Conservation (phyloP, 495 filamentous ascomycete genomes). For the Astrocystis sublimbata region DNA sequence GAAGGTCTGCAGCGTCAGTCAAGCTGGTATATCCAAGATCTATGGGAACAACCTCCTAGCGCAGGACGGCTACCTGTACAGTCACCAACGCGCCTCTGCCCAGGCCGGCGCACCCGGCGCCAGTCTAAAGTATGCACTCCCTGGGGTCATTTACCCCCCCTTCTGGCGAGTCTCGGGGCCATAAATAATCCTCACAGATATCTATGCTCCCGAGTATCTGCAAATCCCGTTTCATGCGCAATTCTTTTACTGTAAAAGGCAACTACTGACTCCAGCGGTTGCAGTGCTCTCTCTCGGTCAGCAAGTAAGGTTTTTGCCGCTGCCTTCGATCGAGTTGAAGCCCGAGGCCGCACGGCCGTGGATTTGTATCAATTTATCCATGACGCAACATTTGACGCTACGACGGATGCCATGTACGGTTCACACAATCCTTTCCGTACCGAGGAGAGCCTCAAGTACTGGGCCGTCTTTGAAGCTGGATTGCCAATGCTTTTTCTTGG, state of each 20-base stretch:
- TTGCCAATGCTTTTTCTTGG: neutral
- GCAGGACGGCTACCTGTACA: constrained; percentile 6
- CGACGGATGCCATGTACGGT: neutral
- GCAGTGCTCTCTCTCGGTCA: neutral
- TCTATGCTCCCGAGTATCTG: too few relatives aligned
- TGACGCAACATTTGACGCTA: neutral
- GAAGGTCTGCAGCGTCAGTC: constrained; percentile 6
- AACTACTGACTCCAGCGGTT: too few relatives aligned
- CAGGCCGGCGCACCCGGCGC: neutral
- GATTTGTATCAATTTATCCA: neutral
- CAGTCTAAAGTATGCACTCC: too few relatives aligned
- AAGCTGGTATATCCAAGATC: neutral
- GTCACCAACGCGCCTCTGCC: neutral
- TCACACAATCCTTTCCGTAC: constrained; percentile 3
- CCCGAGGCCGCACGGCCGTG: neutral
- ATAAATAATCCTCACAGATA: too few relatives aligned
- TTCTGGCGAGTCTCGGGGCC: too few relatives aligned
- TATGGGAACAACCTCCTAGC: neutral
- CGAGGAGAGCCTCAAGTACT: neutral
- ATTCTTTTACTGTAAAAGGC: too few relatives aligned
- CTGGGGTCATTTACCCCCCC: too few relatives aligned
- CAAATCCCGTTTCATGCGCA: too few relatives aligned
- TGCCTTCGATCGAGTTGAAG: neutral
- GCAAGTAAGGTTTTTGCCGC: constrained; percentile 1
- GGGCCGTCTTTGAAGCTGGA: constrained; percentile 5